Evolutionary conservation across 192 early-diverging fungal genomes (phyloP).

Genomic region (Funneliformis geosporum): DNA sequence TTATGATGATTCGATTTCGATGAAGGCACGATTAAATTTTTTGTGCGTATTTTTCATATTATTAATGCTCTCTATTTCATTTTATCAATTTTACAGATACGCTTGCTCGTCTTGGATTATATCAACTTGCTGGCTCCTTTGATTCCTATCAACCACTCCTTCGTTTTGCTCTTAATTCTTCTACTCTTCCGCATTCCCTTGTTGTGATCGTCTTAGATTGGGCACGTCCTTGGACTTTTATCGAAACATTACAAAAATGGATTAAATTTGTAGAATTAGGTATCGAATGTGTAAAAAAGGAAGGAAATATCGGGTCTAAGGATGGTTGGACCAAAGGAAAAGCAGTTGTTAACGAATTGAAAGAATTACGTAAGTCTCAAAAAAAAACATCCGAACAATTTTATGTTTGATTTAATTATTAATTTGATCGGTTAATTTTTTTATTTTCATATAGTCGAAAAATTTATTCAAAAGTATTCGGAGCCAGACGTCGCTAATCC

Average conservation of each 20-base stretch:
- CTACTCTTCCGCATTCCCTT: constrained; percentile 61
- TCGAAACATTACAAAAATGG: constrained; percentile 80
- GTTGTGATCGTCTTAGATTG: constrained; percentile 88
- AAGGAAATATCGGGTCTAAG: constrained; percentile 47
- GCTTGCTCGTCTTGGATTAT: constrained; percentile 75
- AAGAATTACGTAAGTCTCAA: constrained; percentile 62
- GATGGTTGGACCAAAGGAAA: constrained; percentile 64
- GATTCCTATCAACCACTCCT: constrained; percentile 69
- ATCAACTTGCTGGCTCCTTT: constrained; percentile 74
- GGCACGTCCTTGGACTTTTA: constrained; percentile 85
- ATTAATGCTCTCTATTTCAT: neutral
- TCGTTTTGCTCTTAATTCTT: constrained; percentile 68
- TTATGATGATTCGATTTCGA: constrained; percentile 5
- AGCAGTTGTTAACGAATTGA: constrained; percentile 68
- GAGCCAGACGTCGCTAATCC: constrained; percentile 53
- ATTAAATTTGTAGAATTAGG: constrained; percentile 63
- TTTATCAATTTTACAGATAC: constrained; percentile 46
- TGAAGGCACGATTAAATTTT: no score
- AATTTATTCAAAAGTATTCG: constrained; percentile 69
- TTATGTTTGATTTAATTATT: no score
- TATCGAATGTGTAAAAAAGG: constrained; percentile 56
- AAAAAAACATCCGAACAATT: no score
- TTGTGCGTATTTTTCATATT: neutral
- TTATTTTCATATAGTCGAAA: constrained; percentile 53
- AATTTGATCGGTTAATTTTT: constrained; percentile 14